phyloP scores from a whole-genome alignment of 768 basidiomycete species.

The Suillus occidentalis region DNA sequence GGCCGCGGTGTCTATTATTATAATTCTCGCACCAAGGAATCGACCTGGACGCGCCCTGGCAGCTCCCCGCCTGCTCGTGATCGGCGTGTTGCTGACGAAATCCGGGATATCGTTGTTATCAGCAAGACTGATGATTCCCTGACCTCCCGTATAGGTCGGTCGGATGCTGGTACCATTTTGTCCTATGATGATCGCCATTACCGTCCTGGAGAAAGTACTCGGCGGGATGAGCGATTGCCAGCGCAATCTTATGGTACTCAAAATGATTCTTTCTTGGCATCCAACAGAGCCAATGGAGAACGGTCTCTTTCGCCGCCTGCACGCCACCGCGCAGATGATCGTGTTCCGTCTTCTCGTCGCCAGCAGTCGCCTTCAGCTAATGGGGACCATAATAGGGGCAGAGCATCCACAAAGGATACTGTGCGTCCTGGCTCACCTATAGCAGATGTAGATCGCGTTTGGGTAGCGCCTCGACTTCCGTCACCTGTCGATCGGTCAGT shows the following conservation, averaged over 20 bases:
- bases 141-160: slow-evolving; percentile 29
- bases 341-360: slow-evolving; percentile 22
- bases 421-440: slow-evolving; percentile 9
- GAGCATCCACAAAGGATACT: not conserved
- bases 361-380: slow-evolving; percentile 20
- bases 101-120: slow-evolving; percentile 25
- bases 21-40: slow-evolving; percentile 53
- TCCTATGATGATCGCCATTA: slow-evolving; percentile 67
- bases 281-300: slow-evolving; percentile 18
- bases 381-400: slow-evolving; percentile 23
- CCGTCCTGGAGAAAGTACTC: slow-evolving; percentile 43
- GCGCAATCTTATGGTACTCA: slow-evolving; percentile 19
- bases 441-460: slow-evolving; percentile 26
- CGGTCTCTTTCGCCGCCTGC: slow-evolving; percentile 24
- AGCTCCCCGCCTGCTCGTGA: slow-evolving; percentile 28
- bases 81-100: slow-evolving; percentile 22
- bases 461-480: slow-evolving; percentile 17
- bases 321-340: slow-evolving; percentile 26
- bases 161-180: slow-evolving; percentile 33
- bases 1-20: slow-evolving; percentile 56
- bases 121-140: slow-evolving; percentile 24
- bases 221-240: slow-evolving; percentile 28
- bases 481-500: slow-evolving; percentile 15
- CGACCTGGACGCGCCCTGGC: slow-evolving; percentile 58
- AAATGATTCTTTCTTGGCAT: slow-evolving; percentile 26